Percentiles rank a stretch among this genome's conserved stretches.
Evolutionary conservation across 2,329 filamentous ascomycete species (phyloP).

Genomic region (Parasarocladium wereldwijsianum): DNA sequence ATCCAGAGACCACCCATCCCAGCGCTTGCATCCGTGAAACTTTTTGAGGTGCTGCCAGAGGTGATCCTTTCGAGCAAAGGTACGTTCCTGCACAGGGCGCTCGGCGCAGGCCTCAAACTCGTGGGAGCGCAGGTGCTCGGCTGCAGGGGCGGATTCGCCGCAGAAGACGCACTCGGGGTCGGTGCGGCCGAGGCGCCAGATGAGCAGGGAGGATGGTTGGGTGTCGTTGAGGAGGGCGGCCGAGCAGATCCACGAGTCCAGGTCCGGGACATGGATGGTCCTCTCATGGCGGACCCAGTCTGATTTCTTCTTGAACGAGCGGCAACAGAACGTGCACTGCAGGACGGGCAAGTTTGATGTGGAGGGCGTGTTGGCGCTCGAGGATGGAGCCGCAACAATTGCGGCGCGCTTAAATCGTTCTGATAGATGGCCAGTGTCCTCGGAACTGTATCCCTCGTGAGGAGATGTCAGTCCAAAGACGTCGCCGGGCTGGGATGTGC

Average conservation of each 20-base stretch:
- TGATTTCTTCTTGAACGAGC: slow-evolving; percentile 5
- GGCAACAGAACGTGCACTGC: slow-evolving; percentile 5
- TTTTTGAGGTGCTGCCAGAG: slow-evolving; percentile 26
- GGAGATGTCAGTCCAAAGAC: not conserved
- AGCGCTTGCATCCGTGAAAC: slow-evolving; percentile 28
- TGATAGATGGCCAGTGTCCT: not conserved
- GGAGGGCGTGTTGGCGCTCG: too few species aligned
- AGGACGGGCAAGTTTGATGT: too few species aligned
- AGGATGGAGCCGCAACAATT: not conserved
- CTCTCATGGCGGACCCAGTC: slow-evolving; percentile 28
- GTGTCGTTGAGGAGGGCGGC: slow-evolving; percentile 15
- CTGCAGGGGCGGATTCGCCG: slow-evolving; percentile 16
- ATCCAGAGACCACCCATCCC: slow-evolving; percentile 31
- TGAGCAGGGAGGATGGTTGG: slow-evolving; percentile 23
- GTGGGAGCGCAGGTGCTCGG: slow-evolving; percentile 22
- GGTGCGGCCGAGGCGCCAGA: slow-evolving; percentile 32
- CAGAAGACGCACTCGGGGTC: slow-evolving; percentile 25
- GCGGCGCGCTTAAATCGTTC: not conserved
- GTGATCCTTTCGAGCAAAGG: slow-evolving; percentile 26
- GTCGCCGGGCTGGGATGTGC: not conserved
- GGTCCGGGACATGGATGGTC: slow-evolving; percentile 29
- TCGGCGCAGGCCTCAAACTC: slow-evolving; percentile 35
- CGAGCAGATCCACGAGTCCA: slow-evolving; percentile 34
- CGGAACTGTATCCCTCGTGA: not conserved
- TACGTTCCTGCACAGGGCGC: slow-evolving; percentile 24